Base-by-base conservation (phyloP, 1,284 basidiomycete genomes). In the Ganoderma boninense region DNA sequence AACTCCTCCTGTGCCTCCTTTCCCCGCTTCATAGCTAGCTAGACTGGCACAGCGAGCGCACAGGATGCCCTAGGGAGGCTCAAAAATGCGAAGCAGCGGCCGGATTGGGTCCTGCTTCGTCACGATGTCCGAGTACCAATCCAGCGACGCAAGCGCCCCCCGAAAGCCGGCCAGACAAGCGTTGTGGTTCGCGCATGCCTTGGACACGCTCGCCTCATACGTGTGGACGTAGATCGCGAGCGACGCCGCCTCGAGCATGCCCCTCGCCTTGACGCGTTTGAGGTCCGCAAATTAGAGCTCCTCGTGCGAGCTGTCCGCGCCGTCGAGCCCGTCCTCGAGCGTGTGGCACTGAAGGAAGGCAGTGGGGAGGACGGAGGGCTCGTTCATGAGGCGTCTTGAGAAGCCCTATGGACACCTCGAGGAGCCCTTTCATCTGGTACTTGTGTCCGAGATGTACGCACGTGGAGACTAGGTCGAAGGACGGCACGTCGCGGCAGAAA, bases 391-490 rank as follows among this genome's bases (percentile, higher is more conserved):
- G 16, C 69, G 69, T 40, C 20, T 42, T 62, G 60, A 67, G 65
- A 18, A 35, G 32, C 8, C 0, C 5, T 18, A 66, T 18, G 38
- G 42, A 18, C 26, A 44, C 6, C 4, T 14, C 56, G 2, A 46
- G 40, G 29, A 70, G 38, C 13, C 4, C 5, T 7, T 26, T 10
- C 43, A 70, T 70, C 46, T 70, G 56, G 49, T 70, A 70, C 63
- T 70, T 70, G 62, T 67, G 62, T 2, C 69, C 66, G 20, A 70
- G 63, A 6, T 66, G 59, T 23, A 70, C 61, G 57, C 38, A 14
- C 3, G 63, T 66, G 3, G 69, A 67, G 13, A 52, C 38, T 18
- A n/a, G 3, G 20, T 52, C 11, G 13, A 35, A 44, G 0, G 64
- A 52, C 3, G 38, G n/a, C 1, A 43, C 29, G 14, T 56, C 54